phyloP scores from a whole-genome alignment of 371 early-diverging fungal species.

The Zychaea mexicana region DNA sequence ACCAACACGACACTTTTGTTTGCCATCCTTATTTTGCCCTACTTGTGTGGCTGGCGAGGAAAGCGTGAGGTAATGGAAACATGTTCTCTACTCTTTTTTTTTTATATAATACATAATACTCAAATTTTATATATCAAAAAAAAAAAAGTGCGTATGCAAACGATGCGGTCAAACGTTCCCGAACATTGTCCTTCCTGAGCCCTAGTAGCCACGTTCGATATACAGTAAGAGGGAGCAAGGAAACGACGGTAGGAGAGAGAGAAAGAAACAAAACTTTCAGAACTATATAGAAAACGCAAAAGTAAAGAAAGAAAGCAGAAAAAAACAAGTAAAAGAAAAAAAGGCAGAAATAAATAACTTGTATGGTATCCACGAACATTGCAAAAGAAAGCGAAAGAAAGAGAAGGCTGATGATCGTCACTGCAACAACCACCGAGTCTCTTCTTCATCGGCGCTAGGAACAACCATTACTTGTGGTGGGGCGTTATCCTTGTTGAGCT shows the following conservation, averaged over 20 bases:
- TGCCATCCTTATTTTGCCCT: slow-evolving; percentile 42
- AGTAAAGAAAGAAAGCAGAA: no score
- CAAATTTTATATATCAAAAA: neutral
- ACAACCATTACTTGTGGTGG: neutral
- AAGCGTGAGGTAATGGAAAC: slow-evolving; percentile 35
- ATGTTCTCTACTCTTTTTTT: neutral
- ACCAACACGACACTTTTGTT: slow-evolving; percentile 30
- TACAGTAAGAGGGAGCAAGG: no score
- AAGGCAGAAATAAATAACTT: no score
- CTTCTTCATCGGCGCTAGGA: neutral
- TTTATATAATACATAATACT: neutral
- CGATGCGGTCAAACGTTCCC: slow-evolving; percentile 47
- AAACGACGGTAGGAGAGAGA: neutral
- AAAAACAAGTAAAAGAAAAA: no score
- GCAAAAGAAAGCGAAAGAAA: neutral
- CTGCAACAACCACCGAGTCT: neutral
- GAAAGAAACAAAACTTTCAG: no score
- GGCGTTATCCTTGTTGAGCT: neutral
- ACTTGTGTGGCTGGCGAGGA: slow-evolving; percentile 48
- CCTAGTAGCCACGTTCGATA: slow-evolving; percentile 9
- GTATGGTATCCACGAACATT: no score
- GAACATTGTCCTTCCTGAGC: slow-evolving; percentile 36
- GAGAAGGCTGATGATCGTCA: neutral
- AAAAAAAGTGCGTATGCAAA: slow-evolving; percentile 38
- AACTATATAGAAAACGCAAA: no score